phyloP scores from a whole-genome alignment of 169 alveolate species.

The Ichthyophthirius multifiliis region DNA sequence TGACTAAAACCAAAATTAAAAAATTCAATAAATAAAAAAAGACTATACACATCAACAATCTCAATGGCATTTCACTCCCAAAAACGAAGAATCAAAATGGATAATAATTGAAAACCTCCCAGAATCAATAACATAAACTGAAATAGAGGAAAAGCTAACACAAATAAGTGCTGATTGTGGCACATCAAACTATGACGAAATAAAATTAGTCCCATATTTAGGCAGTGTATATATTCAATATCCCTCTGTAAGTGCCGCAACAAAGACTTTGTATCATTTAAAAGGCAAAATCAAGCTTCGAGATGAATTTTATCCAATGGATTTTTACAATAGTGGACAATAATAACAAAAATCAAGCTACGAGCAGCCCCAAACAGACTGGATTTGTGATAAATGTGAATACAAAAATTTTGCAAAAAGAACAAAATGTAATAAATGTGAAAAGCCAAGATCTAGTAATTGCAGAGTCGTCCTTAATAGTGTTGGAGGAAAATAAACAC shows the following conservation, averaged over 20 bases:
- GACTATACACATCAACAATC: too few relatives aligned
- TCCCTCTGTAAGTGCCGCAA: constrained; percentile 7
- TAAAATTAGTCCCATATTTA: background rate
- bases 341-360: background rate
- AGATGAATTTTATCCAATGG: background rate
- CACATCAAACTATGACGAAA: background rate
- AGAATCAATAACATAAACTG: background rate
- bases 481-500: background rate
- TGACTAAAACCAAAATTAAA: too few relatives aligned
- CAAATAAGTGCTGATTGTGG: constrained; percentile 6
- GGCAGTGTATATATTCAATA: background rate
- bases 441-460: constrained; percentile 21
- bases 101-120: background rate
- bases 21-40: too few relatives aligned
- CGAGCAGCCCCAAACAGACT: constrained; percentile 4
- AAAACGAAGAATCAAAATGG: constrained; percentile 4
- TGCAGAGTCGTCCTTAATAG: background rate
- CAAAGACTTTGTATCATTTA: background rate
- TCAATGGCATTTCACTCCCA: background rate
- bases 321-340: background rate
- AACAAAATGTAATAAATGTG: constrained; percentile 40
- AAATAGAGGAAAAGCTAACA: background rate
- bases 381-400: constrained; percentile 47
- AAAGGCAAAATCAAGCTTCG: background rate
- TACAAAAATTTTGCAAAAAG: constrained; percentile 45